Evolutionary conservation across 352 stramenopile species (phyloP), one percentile per base, ranked within the genome.

Genomic region (Phytophthora nicotianae): DNA sequence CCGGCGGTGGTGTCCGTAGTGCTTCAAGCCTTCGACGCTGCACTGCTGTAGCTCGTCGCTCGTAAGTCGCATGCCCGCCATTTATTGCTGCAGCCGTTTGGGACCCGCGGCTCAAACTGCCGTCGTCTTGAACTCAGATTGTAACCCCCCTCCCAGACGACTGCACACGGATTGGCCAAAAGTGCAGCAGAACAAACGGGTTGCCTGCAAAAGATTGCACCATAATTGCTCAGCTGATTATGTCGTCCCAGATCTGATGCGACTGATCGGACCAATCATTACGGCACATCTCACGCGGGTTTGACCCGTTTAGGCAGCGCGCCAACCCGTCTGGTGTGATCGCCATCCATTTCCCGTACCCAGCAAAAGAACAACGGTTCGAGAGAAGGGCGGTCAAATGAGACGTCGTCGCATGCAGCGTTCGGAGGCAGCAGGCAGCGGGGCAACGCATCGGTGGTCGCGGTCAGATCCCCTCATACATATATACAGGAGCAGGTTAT

Each of bases 281-380:
- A 41, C 38, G 11, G 23, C 10, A 58, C 53, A 43, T 1, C 2
- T 11, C n/a, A 24, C 29, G 19, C 51, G 37, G 50, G 52, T 55
- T 58, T 41, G 23, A 50, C 50, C 57, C 50, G 32, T 61, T 20
- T 21, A 46, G n/a, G 11, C 11, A 49, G 35, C 24, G 51, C 42
- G 46, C 42, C 26, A 70, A 69, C 61, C 46, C 49, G 52, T 57
- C 47, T 63, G 27, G 26, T 21, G 38, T 21, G 41, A 43, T 33
- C 54, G 54, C 67, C 67, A 75, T 53, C 58, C 62, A 75, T 69
- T 72, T 62, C 46, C 13, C 21, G 68, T 66, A 69, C 53, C 62
- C 62, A 68, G 47, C 55, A 50, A 65, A 57, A 60, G 21, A 58
- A 55, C 57, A 70, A 63, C 26, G 48, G 37, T 59, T 56, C 32